Base-by-base conservation (phyloP, 768 basidiomycete genomes). In the Collybia sp. region DNA sequence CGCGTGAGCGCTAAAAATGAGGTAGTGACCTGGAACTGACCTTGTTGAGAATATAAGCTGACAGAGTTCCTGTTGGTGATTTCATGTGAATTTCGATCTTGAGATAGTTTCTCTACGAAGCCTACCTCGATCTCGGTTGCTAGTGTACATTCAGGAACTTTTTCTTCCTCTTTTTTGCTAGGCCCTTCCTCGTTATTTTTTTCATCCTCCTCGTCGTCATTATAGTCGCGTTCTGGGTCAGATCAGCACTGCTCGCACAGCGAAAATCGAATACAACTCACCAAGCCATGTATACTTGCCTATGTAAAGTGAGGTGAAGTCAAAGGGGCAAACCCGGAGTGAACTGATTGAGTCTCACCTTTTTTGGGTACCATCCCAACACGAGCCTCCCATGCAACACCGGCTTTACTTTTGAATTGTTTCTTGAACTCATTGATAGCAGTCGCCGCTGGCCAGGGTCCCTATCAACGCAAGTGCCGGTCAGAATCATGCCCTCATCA, bases 231-330 rank as follows among this genome's bases (percentile, higher is more conserved):
- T 50, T 80, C 79, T 78, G 37, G 16, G 17, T 20, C 35, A 30
- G 8, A 40, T 16, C 20, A 36, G 18, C 30, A 20, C 25, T 25
- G 25, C 25, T 8, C 25, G 8, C 25, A 25, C 25, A 3, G 25
- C 25, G 4, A 3, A 3, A 25, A 25, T 25, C 8, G 25, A 25
- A 35, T 31, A 6, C 16, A 42, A 56, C 65, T 9, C 51, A 77
- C 79, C 80, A n/a, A 83, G 61, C 72, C 75, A 82, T 3, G 63
- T 66, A 46, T 83, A 83, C 66, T 83, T 83, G 17, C 77, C 80
- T 80, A 47, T 12, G 17, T 12, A n/a, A 30, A 16, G 32, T 44
- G n/a, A 45, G 30, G 31, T 16, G 20, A 36, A 13, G 45, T 51
- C 16, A 31, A 12, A 30, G 39, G 25, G 11, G 39, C 12, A 38